Base-by-base conservation (phyloP, 768 basidiomycete genomes). In the Termitomyces sp. region DNA sequence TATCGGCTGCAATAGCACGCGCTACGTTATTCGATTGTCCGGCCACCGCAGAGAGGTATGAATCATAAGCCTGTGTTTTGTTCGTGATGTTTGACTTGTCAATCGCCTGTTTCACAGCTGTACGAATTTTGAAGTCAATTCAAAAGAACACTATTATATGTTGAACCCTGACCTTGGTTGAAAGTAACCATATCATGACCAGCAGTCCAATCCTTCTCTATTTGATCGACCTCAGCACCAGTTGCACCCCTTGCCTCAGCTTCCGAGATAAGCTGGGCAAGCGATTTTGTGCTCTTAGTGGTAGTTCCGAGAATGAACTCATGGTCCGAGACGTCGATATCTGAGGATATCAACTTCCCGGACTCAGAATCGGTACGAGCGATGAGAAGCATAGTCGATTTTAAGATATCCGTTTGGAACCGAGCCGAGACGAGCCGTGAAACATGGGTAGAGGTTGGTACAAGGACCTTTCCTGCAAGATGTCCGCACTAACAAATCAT, bases 321-420 rank as follows among this genome's bases (percentile, higher is more conserved):
- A 57, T 96, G 92, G 73, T 98, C 95, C 32, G 79, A 76, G 48
- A 82, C 70, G 67, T 97, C 95, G 32, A 96, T 79, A 51, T 86
- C 92, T 24, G 88, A 90, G 6, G 90, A 88, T 56, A 98, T 79
- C 36, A 96, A 83, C 69, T 86, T 88, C 45, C 82, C 92, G 18
- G 87, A 90, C 71, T 96, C 92, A 22, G 94, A 87, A 69, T 98
- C 95, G 1, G 94, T 95, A 51, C 95, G 86, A 11, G 94, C 94
- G 59, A 98, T 92, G 61, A 94, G 73, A 41, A 94, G 81, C 86
- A 92, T 91, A 4, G 90, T 89, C 56, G 86, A 88, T 68, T 91
- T 88, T 66, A 97, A 78, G 58, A 98, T 77, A 70, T 98, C 95
- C 58, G 93, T 81, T 74, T 96, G 93, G 76, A 95, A 92, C 20